Conservation (phyloP, 2,329 filamentous ascomycete genomes). For the Chrysoporthe deuterocubensis region DNA sequence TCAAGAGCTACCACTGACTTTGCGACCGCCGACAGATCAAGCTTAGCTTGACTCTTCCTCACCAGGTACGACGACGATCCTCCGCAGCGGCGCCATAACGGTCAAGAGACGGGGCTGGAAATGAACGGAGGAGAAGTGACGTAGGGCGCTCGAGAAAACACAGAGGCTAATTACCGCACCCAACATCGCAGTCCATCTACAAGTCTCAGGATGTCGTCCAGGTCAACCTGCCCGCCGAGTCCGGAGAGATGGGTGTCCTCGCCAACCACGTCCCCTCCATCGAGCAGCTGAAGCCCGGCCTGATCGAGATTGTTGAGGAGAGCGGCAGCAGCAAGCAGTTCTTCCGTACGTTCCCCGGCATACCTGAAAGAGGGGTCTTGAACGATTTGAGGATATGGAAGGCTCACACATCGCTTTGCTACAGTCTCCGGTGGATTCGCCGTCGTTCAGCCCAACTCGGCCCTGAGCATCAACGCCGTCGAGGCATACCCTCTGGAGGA, state of each 20-base stretch:
- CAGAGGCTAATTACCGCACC: conserved; percentile 56
- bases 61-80: conserved; percentile 79
- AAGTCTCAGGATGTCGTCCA: conserved; percentile 77
- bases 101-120: too few relatives aligned
- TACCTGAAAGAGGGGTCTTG: background rate
- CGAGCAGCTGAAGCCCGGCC: conserved; percentile 96
- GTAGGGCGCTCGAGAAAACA: conserved; percentile 10
- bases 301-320: conserved; percentile 96
- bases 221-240: conserved; percentile 98
- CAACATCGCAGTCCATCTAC: conserved; percentile 64
- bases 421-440: conserved; percentile 96
- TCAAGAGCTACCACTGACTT: conserved; percentile 23
- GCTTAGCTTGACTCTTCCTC: conserved; percentile 95
- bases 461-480: conserved; percentile 96
- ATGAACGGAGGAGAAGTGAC: conserved; percentile 3
- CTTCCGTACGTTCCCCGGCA: conserved; percentile 75
- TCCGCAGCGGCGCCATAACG: accelerated
- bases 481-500: conserved; percentile 95
- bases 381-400: background rate
- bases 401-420: conserved; percentile 27
- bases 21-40: conserved; percentile 67
- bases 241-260: conserved; percentile 98
- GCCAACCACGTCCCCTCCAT: conserved; percentile 99
- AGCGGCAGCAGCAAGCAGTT: conserved; percentile 89
- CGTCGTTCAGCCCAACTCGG: conserved; percentile 91